Percentiles rank a stretch among this genome's conserved stretches.
These are phyloP conservation scores for Leptoxyphium fumago DNA, from an alignment of 2,329 filamentous ascomycete genomes.

Conservation along the genomic window DNA sequence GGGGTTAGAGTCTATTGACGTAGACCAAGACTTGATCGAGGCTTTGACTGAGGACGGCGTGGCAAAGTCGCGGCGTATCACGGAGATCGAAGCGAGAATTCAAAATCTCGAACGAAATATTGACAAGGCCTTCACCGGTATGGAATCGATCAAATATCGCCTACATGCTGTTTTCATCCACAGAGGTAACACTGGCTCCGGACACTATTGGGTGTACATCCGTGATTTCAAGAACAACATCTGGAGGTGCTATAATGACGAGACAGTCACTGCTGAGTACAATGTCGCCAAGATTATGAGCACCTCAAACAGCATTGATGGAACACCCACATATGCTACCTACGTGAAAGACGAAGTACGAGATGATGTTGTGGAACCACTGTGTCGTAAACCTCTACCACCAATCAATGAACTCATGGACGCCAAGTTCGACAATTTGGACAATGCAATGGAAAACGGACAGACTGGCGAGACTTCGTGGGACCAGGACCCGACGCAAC, in stretches of 20 bases:
- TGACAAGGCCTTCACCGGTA: slow-evolving; percentile 45
- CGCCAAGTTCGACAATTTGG: no score
- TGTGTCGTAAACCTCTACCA: slow-evolving; percentile 18
- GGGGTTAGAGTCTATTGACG: slow-evolving; percentile 25
- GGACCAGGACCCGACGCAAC: no score
- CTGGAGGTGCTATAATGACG: slow-evolving; percentile 94
- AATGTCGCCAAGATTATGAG: slow-evolving; percentile 52
- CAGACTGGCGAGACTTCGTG: no score
- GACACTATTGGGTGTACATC: slow-evolving; percentile 97
- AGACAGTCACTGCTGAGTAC: slow-evolving; percentile 45
- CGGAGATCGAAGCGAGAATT: slow-evolving; percentile 25
- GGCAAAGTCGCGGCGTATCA: slow-evolving; percentile 32
- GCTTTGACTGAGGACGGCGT: slow-evolving; percentile 32
- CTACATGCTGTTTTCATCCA: slow-evolving; percentile 92
- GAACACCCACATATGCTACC: slow-evolving; percentile 71
- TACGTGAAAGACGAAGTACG: slow-evolving; percentile 60
- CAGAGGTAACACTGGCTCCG: slow-evolving; percentile 46
- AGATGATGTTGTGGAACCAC: slow-evolving; percentile 38
- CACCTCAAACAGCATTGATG: slow-evolving; percentile 35
- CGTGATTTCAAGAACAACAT: slow-evolving; percentile 67
- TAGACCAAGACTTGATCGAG: slow-evolving; percentile 27
- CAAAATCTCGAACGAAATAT: slow-evolving; percentile 34
- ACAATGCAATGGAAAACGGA: no score
- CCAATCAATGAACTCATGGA: no score
- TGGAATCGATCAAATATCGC: slow-evolving; percentile 56